Conservation (phyloP, 1,284 basidiomycete species). For the Mycosarcoma mackinlayi region DNA sequence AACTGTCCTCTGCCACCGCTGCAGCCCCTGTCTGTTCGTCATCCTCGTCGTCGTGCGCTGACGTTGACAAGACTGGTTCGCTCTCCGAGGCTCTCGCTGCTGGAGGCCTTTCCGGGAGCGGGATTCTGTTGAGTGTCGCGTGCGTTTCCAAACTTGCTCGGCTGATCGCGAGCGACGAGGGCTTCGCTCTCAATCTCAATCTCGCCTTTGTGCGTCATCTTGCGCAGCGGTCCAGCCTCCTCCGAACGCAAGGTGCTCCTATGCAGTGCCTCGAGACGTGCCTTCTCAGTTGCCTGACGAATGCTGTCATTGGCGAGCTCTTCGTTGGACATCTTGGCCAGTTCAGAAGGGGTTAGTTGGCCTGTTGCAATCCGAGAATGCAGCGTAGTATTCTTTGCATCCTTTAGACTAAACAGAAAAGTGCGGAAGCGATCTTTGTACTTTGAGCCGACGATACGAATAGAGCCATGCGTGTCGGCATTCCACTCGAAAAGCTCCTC, state of each 20-base stretch:
- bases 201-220: constrained; percentile 69
- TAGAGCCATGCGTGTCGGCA: constrained; percentile 37
- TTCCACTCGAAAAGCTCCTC: constrained; percentile 46
- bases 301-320: constrained; percentile 66
- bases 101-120: background rate
- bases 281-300: constrained; percentile 60
- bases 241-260: constrained; percentile 58
- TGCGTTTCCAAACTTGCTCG: constrained; percentile 20
- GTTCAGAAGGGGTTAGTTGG: constrained; percentile 45
- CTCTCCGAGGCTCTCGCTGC: constrained; percentile 27
- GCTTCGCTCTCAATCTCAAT: constrained; percentile 64
- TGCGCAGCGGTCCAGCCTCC: constrained; percentile 55
- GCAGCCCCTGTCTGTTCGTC: background rate
- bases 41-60: background rate
- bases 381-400: constrained; percentile 61
- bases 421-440: constrained; percentile 66
- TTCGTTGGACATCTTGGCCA: constrained; percentile 61
- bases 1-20: background rate
- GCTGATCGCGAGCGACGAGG: constrained; percentile 21
- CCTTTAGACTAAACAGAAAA: constrained; percentile 66
- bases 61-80: constrained; percentile 17
- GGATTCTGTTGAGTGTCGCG: background rate
- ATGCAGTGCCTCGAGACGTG: constrained; percentile 58
- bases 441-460: constrained; percentile 24
- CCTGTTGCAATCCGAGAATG: constrained; percentile 60